phyloP scores from a whole-genome alignment of 306 rosid genomes.

The Cucumis melo region DNA sequence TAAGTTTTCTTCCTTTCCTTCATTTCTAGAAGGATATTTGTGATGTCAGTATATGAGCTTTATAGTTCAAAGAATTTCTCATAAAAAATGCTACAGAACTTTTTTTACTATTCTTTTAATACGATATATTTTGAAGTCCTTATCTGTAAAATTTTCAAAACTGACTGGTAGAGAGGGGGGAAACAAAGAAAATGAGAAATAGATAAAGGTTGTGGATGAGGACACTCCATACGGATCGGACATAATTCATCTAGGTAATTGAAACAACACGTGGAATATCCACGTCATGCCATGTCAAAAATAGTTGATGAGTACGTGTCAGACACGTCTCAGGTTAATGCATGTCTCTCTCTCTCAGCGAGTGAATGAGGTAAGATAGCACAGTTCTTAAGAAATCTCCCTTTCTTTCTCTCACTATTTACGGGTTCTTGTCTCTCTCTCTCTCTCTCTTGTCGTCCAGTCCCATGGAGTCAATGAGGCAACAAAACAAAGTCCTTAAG shows the following conservation, averaged over 20 bases:
- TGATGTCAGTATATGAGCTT: background rate
- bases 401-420: background rate
- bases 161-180: background rate
- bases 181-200: background rate
- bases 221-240: too few species aligned
- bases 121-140: background rate
- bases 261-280: slow-evolving; percentile 27
- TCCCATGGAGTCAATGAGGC: background rate
- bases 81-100: background rate
- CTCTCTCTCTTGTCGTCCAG: background rate
- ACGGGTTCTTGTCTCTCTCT: background rate
- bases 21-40: background rate
- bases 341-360: slow-evolving; percentile 20
- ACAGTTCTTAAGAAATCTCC: background rate
- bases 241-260: background rate
- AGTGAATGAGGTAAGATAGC: background rate
- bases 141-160: background rate
- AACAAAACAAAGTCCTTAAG: background rate
- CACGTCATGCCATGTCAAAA: slow-evolving; percentile 26
- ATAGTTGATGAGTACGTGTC: slow-evolving; percentile 34
- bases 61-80: background rate
- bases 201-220: background rate
- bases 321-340: slow-evolving; percentile 17
- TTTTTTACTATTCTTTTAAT: background rate
- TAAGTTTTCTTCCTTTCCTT: background rate